These are phyloP conservation scores for Neofusicoccum laricinum DNA, from an alignment of 2,329 filamentous ascomycete genomes.

Conservation along the genomic window DNA sequence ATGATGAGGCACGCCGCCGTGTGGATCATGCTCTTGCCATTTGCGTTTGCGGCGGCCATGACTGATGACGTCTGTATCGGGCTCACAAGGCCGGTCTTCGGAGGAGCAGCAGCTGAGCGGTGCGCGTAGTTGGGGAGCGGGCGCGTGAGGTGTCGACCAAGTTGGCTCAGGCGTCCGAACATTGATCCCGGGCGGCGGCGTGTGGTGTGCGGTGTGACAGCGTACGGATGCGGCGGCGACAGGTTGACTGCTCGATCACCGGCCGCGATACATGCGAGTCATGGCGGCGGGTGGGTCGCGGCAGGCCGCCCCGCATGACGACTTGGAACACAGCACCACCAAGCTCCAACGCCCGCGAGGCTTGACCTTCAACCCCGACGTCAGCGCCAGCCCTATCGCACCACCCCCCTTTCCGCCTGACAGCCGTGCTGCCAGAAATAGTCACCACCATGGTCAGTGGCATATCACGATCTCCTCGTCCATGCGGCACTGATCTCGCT, in stretches of 20 bases:
- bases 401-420: not conserved
- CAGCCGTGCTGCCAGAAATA: not conserved
- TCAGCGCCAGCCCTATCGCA: constrained; percentile 10
- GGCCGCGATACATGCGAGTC: not conserved
- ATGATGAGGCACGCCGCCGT: constrained; percentile 93
- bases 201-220: not conserved
- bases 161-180: constrained; percentile 72
- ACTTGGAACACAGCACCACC: not conserved
- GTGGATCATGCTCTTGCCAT: constrained; percentile 67
- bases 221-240: not conserved
- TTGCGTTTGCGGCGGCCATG: constrained; percentile 46
- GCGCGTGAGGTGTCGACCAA: constrained; percentile 68
- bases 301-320: constrained; percentile 4
- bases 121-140: constrained; percentile 59
- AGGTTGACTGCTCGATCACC: not conserved
- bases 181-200: constrained; percentile 45
- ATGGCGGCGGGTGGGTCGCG: not conserved
- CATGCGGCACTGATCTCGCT: constrained; percentile 7
- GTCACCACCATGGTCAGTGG: constrained; percentile 15
- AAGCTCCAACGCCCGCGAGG: not conserved
- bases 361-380: constrained; percentile 5
- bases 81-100: constrained; percentile 38
- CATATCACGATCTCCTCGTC: constrained; percentile 14
- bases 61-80: constrained; percentile 36
- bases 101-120: constrained; percentile 38